A percentile compares a stretch with the other conserved stretches of the same genome.
phyloP scores from a whole-genome alignment of 352 stramenopile genomes.

The Phytophthora pluvialis region DNA sequence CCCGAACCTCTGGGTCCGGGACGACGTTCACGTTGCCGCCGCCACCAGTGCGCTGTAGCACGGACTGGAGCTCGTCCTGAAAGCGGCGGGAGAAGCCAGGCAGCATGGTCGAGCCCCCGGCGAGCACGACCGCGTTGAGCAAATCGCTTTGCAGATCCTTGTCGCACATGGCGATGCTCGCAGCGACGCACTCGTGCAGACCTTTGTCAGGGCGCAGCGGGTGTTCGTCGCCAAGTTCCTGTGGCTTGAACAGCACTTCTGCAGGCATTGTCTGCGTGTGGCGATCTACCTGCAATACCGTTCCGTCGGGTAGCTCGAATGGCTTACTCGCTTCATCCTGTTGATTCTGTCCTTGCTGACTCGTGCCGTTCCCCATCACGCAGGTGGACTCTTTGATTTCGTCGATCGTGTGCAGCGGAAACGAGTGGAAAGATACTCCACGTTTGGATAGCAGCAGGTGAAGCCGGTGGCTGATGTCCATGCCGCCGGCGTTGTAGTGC shows the following conservation, averaged over 20 bases:
- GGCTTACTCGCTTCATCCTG: slow-evolving; percentile 49
- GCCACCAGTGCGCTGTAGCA: slow-evolving; percentile 27
- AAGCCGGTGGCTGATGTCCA: slow-evolving; percentile 80
- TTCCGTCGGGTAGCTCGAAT: slow-evolving; percentile 88
- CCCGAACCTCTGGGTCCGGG: slow-evolving; percentile 74
- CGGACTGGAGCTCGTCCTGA: slow-evolving; percentile 62
- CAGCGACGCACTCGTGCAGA: slow-evolving; percentile 84
- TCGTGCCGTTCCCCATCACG: slow-evolving; percentile 40
- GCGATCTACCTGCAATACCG: slow-evolving; percentile 82
- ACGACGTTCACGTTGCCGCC: slow-evolving; percentile 61
- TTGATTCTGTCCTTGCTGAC: slow-evolving; percentile 30
- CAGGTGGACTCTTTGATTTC: slow-evolving; percentile 87
- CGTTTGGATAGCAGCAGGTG: slow-evolving; percentile 73
- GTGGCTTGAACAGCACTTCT: slow-evolving; percentile 87
- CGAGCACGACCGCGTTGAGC: slow-evolving; percentile 75
- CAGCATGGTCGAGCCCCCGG: slow-evolving; percentile 87
- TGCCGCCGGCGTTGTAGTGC: slow-evolving; percentile 67
- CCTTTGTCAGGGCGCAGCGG: slow-evolving; percentile 58
- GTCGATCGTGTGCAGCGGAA: slow-evolving; percentile 77
- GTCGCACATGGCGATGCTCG: slow-evolving; percentile 90
- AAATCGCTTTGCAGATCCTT: slow-evolving; percentile 87
- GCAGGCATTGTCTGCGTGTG: slow-evolving; percentile 71
- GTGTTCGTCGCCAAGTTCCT: slow-evolving; percentile 94
- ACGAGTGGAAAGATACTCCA: slow-evolving; percentile 72
- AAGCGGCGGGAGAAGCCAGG: slow-evolving; percentile 84